Evolutionary conservation across 257 asterid genomes (phyloP), one percentile per base, ranked within the genome.

Genomic region (Rubia yunnanensis): DNA sequence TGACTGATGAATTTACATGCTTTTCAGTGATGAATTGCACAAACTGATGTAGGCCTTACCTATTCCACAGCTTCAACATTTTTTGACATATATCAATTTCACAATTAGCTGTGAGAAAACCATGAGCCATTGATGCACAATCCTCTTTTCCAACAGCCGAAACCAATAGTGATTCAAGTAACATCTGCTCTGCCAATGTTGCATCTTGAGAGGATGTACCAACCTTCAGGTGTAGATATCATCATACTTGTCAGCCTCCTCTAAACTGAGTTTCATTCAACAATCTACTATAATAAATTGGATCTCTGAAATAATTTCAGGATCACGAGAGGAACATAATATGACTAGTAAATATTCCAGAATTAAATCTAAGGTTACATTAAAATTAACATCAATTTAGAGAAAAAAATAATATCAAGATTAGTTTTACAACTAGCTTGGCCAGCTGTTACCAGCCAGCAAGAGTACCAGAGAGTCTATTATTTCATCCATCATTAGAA

Each of bases 11-110:
- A 14, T 10, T 30, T 10, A 2, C 58, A 20, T 28, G 24, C 15
- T 49, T 2, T 1, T 49, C 20, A 11, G 46, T 5, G 23, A 48
- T 52, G 26, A 34, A 15, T 22, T 31, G 20, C 35, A 26, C 15
- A 65, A 13, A 52, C 15, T 65, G 54, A 30, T 28, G 32, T 30
- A 24, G 4, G 32, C 27, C 73, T 79, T 77, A 92, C 98, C 94
- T 76, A 63, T 76, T 69, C 91, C 91, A 84, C 78, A 36, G 68
- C 18, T 81, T 74, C 72, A 81, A 70, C 73, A 94, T 60, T 57
- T 82, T 79, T 69, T 77, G 78, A 72, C 94, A 86, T 67, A 63
- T 78, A 68, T 90, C 96, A n/a, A 78, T 61, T 27, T 83, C 88
- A 65, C 72, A 73, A 64, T 86, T 76, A 65, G 80, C 83, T 76